Conservation (phyloP, 306 rosid genomes). For the Comarum palustre region DNA sequence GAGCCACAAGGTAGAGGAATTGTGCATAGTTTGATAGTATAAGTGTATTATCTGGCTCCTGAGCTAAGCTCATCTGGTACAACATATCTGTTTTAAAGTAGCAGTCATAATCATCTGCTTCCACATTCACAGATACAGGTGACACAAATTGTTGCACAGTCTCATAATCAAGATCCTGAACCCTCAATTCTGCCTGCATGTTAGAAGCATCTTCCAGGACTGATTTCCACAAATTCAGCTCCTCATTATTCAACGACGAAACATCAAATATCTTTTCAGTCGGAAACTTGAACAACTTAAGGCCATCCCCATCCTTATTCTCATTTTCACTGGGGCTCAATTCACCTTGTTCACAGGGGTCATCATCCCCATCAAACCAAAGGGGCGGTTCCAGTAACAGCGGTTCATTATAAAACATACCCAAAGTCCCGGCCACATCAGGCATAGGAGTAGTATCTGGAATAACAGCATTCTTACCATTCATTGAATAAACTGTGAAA, state of each 20-base stretch:
- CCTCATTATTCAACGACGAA: constrained; percentile 16
- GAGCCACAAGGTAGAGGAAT: constrained; percentile 64
- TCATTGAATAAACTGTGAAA: constrained; percentile 55
- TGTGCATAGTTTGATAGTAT: constrained; percentile 78
- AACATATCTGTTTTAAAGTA: constrained; percentile 52
- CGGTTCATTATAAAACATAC: background rate
- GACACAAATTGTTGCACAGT: constrained; percentile 38
- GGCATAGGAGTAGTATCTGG: constrained; percentile 28
- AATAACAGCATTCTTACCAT: constrained; percentile 25
- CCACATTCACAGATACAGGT: constrained; percentile 47
- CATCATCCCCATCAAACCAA: background rate
- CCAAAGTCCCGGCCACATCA: constrained; percentile 2
- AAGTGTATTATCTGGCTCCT: constrained; percentile 57
- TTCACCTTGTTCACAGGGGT: constrained; percentile 2
- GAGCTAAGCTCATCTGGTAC: constrained; percentile 44
- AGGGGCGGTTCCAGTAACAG: background rate
- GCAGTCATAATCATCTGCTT: constrained; percentile 51
- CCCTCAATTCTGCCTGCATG: constrained; percentile 33
- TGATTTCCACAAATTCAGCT: constrained; percentile 47
- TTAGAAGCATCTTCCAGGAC: constrained; percentile 56
- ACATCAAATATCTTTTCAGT: background rate
- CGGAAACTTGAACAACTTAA: constrained; percentile 1
- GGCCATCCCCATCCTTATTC: constrained; percentile 14
- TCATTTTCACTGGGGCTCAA: constrained; percentile 19
- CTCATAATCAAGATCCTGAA: constrained; percentile 43